Percentiles rank a stretch among this genome's conserved stretches.
phyloP scores from a whole-genome alignment of 306 rosid species.

The Ceratonia siliqua region DNA sequence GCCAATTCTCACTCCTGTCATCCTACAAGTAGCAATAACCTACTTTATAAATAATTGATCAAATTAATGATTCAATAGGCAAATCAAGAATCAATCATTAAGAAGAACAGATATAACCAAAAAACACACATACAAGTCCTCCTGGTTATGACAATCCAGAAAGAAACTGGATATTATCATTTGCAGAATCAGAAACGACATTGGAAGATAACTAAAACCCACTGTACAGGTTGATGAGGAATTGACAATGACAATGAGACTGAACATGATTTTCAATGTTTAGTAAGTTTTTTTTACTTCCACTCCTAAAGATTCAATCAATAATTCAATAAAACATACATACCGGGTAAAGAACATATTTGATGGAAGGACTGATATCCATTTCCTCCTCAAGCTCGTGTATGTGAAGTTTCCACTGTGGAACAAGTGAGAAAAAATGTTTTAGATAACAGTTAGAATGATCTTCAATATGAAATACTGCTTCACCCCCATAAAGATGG shows the following conservation, averaged over 20 bases:
- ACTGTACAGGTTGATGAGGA: background rate
- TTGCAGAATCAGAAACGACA: background rate
- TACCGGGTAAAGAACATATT: slow-evolving; percentile 61
- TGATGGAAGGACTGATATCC: slow-evolving; percentile 56
- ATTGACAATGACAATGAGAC: background rate
- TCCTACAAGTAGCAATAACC: slow-evolving; percentile 39
- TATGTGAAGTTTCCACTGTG: slow-evolving; percentile 63
- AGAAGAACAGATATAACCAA: background rate
- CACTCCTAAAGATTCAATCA: background rate
- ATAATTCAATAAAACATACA: background rate
- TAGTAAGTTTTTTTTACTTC: background rate
- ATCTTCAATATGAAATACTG: slow-evolving; percentile 18
- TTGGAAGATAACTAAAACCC: background rate
- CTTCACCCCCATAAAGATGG: background rate
- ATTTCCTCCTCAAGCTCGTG: slow-evolving; percentile 70
- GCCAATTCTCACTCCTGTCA: slow-evolving; percentile 56
- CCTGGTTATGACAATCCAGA: background rate
- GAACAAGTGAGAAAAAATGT: slow-evolving; percentile 26
- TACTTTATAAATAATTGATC: background rate
- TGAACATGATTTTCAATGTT: background rate
- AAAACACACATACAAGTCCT: background rate
- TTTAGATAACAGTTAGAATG: background rate
- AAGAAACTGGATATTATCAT: background rate
- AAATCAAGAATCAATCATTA: background rate
- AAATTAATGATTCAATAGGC: background rate